These are phyloP conservation scores for Xylariomycetidae sp. DNA, from an alignment of 2,329 filamentous ascomycete genomes.

Conservation along the genomic window DNA sequence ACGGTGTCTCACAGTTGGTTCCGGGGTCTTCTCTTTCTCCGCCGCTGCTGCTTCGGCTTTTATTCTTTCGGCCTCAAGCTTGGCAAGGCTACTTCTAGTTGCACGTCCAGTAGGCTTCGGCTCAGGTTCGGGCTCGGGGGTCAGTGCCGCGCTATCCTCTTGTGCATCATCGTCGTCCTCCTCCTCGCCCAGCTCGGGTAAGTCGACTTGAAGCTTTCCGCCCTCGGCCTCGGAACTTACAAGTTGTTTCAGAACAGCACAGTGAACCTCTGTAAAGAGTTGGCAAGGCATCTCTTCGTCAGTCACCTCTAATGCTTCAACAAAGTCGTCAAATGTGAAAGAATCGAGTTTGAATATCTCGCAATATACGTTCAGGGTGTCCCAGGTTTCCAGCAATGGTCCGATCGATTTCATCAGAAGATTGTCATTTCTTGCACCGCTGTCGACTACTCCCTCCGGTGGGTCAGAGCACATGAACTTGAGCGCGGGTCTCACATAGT, in stretches of 20 bases:
- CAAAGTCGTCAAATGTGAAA: slow-evolving; percentile 95
- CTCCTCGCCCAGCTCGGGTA: slow-evolving; percentile 71
- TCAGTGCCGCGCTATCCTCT: slow-evolving; percentile 44
- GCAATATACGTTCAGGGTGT: slow-evolving; percentile 96
- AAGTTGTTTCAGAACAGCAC: slow-evolving; percentile 81
- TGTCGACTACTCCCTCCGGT: slow-evolving; percentile 43
- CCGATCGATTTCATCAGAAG: slow-evolving; percentile 85
- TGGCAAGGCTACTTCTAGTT: slow-evolving; percentile 81
- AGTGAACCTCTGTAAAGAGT: slow-evolving; percentile 86
- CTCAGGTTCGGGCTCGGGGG: slow-evolving; percentile 68
- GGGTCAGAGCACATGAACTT: slow-evolving; percentile 71
- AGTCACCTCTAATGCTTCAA: slow-evolving; percentile 78
- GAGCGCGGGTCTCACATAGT: slow-evolving; percentile 64
- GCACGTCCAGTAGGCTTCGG: slow-evolving; percentile 64
- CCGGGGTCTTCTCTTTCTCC: slow-evolving; percentile 41
- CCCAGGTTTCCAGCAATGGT: slow-evolving; percentile 84
- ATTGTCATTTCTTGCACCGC: slow-evolving; percentile 46
- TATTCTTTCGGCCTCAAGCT: slow-evolving; percentile 68
- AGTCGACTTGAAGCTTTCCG: slow-evolving; percentile 72
- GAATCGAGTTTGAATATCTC: slow-evolving; percentile 92
- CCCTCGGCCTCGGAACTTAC: slow-evolving; percentile 71
- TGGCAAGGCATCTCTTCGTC: slow-evolving; percentile 73
- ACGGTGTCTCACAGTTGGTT: slow-evolving; percentile 53
- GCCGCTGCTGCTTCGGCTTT: slow-evolving; percentile 55
- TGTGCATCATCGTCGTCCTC: slow-evolving; percentile 58